Base-by-base conservation (phyloP, 176 grass and related monocot species). In the Aegilops tauschii region DNA sequence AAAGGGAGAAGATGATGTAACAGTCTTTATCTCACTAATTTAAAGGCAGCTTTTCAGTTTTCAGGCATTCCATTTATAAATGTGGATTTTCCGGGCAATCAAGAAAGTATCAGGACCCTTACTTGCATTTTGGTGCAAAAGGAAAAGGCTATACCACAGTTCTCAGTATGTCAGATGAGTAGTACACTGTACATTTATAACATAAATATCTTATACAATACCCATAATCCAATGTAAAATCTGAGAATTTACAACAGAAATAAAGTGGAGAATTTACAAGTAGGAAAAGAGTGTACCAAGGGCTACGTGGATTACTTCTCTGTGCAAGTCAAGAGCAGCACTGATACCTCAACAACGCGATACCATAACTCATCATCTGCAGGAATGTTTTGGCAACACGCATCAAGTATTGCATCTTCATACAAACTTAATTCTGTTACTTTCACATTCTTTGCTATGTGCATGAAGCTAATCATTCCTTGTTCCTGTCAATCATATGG, bases 381-480 rank as follows among this genome's bases (percentile, higher is more conserved):
- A 87, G 94, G 84, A 79, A 98, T 96, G 83, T 94, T 98, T 49
- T 86, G 74, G 65, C 90, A 93, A 73, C 90, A 96, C 2, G 89
- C 97, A 72, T 98, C 94, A 69, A 98, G 94, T 77, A 98, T 76
- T 54, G 94, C 94, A 77, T 93, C 97, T 90, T 96, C 97, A 49
- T 90, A 98, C 82, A 91, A 83, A 92, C 87, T 94, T 89, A 98
- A 84, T 52, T 98, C 93, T 3, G 90, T 62, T n/a, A 70, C 81
- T 88, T 91, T 94, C 65, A 96, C 89, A 49, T 91, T 94, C 61
- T 91, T 92, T 30, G 87, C 86, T 88, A 96, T 91, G 79, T 98
- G 97, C 49, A 89, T 83, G 69, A 94, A 94, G 83, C 54, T 90
- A 47, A 64, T 20, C 79, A 98, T 94, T 62, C 92, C 97, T 21